Conservation (phyloP, 2,329 filamentous ascomycete genomes). For the Pleoardoris graminearum region DNA sequence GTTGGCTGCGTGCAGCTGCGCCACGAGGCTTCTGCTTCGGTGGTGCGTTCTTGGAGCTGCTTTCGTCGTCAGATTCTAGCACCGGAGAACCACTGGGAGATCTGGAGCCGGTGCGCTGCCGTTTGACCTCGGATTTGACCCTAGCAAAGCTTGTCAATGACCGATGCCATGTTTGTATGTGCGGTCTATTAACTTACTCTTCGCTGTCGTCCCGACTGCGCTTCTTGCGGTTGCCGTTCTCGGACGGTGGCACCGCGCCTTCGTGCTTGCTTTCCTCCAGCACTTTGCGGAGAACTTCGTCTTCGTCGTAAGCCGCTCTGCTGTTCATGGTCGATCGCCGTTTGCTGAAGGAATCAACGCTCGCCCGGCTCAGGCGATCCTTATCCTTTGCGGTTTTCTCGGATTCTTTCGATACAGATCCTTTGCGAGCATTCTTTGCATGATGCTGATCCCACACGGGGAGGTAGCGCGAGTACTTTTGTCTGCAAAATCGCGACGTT, state of each 20-base stretch:
- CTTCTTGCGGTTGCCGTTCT: slow-evolving; percentile 69
- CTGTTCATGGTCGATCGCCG: slow-evolving; percentile 97
- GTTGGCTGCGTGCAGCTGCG: slow-evolving; percentile 55
- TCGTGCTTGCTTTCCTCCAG: slow-evolving; percentile 96
- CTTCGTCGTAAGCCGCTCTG: slow-evolving; percentile 92
- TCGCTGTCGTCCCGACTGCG: slow-evolving; percentile 88
- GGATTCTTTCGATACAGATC: slow-evolving; percentile 67
- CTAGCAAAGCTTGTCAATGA: slow-evolving; percentile 54
- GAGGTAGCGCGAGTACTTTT: slow-evolving; percentile 66
- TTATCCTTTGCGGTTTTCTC: slow-evolving; percentile 59
- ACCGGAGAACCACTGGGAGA: slow-evolving; percentile 53
- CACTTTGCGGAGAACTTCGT: slow-evolving; percentile 82
- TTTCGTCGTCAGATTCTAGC: slow-evolving; percentile 74
- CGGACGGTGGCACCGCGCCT: slow-evolving; percentile 59
- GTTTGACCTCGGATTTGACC: slow-evolving; percentile 71
- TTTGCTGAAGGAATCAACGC: slow-evolving; percentile 68
- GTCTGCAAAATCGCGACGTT: slow-evolving; percentile 47
- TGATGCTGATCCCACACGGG: slow-evolving; percentile 60
- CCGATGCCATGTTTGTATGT: slow-evolving; percentile 2
- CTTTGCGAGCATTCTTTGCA: slow-evolving; percentile 58
- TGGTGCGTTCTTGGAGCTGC: slow-evolving; percentile 49
- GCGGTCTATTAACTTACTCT: slow-evolving; percentile 67
- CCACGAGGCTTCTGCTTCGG: slow-evolving; percentile 51
- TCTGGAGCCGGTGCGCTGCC: slow-evolving; percentile 71
- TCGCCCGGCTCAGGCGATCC: slow-evolving; percentile 59